Evolutionary conservation across 352 stramenopile genomes (phyloP).

Genomic region (Pythium sukuiense): DNA sequence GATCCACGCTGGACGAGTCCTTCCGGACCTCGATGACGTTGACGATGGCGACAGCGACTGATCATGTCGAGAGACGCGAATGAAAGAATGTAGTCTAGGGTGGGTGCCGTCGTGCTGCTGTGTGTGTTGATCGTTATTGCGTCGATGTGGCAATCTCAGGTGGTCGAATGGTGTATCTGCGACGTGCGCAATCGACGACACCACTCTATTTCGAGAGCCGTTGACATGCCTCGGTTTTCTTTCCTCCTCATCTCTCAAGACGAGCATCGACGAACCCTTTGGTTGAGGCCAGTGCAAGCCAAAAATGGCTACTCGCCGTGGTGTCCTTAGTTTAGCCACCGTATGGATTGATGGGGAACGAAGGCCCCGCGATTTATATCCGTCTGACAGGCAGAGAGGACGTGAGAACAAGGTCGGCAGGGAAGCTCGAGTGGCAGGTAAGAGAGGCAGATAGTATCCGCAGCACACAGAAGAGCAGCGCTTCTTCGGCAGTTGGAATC

Average conservation of each 20-base stretch:
- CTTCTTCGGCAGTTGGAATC: constrained; percentile 12
- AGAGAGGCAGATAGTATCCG: not conserved
- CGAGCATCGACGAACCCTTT: not conserved
- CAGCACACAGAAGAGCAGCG: not conserved
- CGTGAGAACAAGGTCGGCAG: constrained; percentile 23
- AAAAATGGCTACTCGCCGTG: constrained; percentile 3
- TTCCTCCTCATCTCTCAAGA: not conserved
- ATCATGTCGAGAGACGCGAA: not conserved
- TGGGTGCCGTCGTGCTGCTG: not conserved
- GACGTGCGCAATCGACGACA: not conserved
- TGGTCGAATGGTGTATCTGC: constrained; percentile 1
- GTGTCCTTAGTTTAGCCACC: constrained; percentile 20
- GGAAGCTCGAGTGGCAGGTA: not conserved
- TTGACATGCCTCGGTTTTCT: constrained; percentile 1
- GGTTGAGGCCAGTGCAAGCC: not conserved
- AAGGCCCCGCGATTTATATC: constrained; percentile 11
- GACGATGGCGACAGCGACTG: constrained; percentile 16
- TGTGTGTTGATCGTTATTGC: not conserved
- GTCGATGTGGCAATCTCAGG: not conserved
- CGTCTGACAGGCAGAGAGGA: constrained; percentile 13
- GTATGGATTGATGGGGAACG: constrained; percentile 8
- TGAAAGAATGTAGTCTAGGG: not conserved
- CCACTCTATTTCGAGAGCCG: not conserved
- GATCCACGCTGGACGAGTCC: constrained; percentile 53
- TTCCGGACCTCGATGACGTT: constrained; percentile 42